Percentiles rank a stretch among this genome's conserved stretches.
phyloP scores from a whole-genome alignment of 176 grass and related monocot species.

The Paspalum vaginatum region DNA sequence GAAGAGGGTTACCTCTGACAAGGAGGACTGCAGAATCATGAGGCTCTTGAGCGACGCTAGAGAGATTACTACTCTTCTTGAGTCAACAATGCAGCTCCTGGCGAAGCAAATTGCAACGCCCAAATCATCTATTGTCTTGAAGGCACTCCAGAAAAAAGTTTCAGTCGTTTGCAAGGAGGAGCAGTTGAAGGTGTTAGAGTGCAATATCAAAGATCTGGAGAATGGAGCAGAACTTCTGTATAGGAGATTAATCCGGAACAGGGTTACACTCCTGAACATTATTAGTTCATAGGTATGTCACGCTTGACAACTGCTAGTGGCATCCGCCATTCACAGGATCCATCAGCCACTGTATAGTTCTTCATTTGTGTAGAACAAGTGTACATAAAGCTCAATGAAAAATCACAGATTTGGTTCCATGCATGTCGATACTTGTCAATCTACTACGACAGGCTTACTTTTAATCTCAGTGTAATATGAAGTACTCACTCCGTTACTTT shows the following conservation, averaged over 20 bases:
- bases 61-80: conserved; percentile 52
- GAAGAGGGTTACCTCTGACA: conserved; percentile 44
- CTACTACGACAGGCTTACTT: neutral
- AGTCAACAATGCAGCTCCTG: conserved; percentile 44
- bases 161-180: conserved; percentile 35
- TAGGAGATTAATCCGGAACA: conserved; percentile 56
- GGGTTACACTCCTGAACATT: conserved; percentile 59
- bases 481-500: too few species aligned
- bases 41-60: conserved; percentile 56
- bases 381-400: conserved; percentile 30
- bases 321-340: conserved; percentile 47
- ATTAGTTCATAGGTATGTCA: conserved; percentile 38
- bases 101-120: conserved; percentile 34
- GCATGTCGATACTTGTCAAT: neutral
- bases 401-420: conserved; percentile 42
- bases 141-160: conserved; percentile 48
- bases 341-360: neutral
- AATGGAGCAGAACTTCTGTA: conserved; percentile 52
- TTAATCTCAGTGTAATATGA: too few species aligned
- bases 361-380: conserved; percentile 22
- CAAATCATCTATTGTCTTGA: conserved; percentile 49
- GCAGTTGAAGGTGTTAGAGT: conserved; percentile 43
- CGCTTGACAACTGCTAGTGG: conserved; percentile 31
- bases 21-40: conserved; percentile 28
- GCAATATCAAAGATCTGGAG: conserved; percentile 45